Evolutionary conservation across 371 early-diverging fungal species (phyloP).

Genomic region (Blakeslea trispora): DNA sequence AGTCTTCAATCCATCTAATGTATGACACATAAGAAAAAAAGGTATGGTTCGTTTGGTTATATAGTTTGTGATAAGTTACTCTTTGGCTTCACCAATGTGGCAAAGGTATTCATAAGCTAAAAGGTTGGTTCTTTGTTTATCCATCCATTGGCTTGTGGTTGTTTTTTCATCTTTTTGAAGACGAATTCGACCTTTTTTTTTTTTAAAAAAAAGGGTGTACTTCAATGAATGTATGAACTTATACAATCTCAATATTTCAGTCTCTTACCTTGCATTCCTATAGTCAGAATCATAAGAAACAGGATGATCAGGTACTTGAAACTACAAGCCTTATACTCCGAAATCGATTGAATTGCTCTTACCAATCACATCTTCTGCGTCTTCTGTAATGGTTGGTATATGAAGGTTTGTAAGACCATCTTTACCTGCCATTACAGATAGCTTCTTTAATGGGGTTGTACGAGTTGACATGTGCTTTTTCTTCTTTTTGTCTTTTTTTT

Average conservation of each 20-base stretch:
- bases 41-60: background rate
- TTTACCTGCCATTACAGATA: conserved; percentile 50
- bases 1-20: conserved; percentile 93
- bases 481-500: no score
- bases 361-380: conserved; percentile 52
- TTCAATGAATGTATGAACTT: no score
- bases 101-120: conserved; percentile 99
- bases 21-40: no score
- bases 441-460: conserved; percentile 45
- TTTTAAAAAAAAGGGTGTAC: no score
- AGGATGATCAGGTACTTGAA: background rate
- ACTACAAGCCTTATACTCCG: background rate
- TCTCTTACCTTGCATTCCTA: conserved; percentile 32
- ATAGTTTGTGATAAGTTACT: conserved; percentile 56
- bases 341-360: background rate
- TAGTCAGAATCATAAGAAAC: conserved; percentile 5
- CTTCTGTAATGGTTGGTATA: conserved; percentile 44
- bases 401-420: conserved; percentile 41
- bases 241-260: no score
- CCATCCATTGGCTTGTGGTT: conserved; percentile 87
- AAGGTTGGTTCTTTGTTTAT: conserved; percentile 88
- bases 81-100: conserved; percentile 98
- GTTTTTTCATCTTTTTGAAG: conserved; percentile 57
- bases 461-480: conserved; percentile 24
- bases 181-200: conserved; percentile 70